phyloP scores from a whole-genome alignment of 1,284 basidiomycete genomes.

The Trichosporon ovoides region DNA sequence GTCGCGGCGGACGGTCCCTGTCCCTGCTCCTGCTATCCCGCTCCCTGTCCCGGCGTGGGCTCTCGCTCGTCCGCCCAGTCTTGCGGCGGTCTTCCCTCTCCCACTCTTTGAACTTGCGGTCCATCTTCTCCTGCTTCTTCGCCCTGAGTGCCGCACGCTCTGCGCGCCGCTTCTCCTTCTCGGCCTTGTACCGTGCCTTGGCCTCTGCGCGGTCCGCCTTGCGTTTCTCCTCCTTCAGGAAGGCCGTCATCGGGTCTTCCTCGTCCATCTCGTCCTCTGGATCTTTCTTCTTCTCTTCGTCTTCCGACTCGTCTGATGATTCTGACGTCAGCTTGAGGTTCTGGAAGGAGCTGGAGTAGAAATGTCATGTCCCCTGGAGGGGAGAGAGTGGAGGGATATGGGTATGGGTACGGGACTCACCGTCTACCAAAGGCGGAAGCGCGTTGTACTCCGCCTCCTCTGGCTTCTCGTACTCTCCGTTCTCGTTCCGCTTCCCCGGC shows the following conservation, averaged over 20 bases:
- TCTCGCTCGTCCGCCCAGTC: constrained; percentile 10
- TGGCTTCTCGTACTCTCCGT: constrained; percentile 81
- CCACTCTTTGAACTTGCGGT: constrained; percentile 12
- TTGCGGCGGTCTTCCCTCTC: constrained; percentile 6
- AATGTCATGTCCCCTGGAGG: too few species aligned
- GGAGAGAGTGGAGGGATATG: too few species aligned
- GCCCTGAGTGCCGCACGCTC: constrained; percentile 53
- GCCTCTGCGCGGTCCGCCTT: constrained; percentile 54
- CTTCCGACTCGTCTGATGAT: constrained; percentile 27
- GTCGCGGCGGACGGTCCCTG: not conserved
- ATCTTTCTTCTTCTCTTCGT: constrained; percentile 53
- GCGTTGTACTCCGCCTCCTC: constrained; percentile 83
- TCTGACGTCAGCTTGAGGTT: constrained; percentile 21
- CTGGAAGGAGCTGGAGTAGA: too few species aligned
- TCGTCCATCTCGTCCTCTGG: constrained; percentile 73
- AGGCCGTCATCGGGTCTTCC: constrained; percentile 96
- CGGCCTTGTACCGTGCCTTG: constrained; percentile 64
- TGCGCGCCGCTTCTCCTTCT: constrained; percentile 62
- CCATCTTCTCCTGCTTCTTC: constrained; percentile 32
- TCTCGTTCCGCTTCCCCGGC: constrained; percentile 68
- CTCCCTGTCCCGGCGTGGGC: constrained; percentile 4
- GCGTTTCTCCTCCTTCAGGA: constrained; percentile 53
- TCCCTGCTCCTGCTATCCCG: not conserved
- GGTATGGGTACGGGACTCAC: too few species aligned
- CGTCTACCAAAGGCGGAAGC: constrained; percentile 64